Percentiles rank a stretch among this genome's conserved stretches.
Evolutionary conservation across 2,329 filamentous ascomycete species (phyloP).

Genomic region (Penicillium fuscoglaucum): DNA sequence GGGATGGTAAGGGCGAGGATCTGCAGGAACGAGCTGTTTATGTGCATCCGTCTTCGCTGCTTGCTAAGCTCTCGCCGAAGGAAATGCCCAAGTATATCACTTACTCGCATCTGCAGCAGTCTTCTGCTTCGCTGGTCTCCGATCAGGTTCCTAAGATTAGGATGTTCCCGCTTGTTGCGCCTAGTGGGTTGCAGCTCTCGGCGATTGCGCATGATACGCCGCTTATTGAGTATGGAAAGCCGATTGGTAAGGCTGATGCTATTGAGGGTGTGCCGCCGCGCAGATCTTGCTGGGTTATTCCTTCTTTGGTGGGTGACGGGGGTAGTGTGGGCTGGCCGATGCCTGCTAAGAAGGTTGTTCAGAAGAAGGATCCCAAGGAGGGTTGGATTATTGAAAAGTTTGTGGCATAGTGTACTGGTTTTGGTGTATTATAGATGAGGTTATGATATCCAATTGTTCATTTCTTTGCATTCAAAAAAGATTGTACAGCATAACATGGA

Average conservation of each 20-base stretch:
- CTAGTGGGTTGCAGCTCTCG: constrained; percentile 73
- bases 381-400: constrained; percentile 72
- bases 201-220: constrained; percentile 81
- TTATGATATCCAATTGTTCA: constrained; percentile 26
- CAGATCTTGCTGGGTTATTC: constrained; percentile 80
- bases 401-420: constrained; percentile 23
- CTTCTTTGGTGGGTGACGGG: constrained; percentile 69
- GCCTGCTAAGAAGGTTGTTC: constrained; percentile 78
- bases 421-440: constrained; percentile 26
- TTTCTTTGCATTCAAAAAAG: not conserved
- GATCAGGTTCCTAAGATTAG: constrained; percentile 69
- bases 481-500: constrained; percentile 1
- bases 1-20: constrained; percentile 46
- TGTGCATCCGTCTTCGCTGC: constrained; percentile 79
- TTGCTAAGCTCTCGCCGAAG: constrained; percentile 66
- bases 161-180: constrained; percentile 83
- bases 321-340: constrained; percentile 78
- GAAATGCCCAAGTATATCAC: constrained; percentile 86
- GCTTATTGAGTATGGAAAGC: constrained; percentile 81
- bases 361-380: constrained; percentile 69
- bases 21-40: constrained; percentile 70
- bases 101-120: constrained; percentile 80
- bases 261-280: constrained; percentile 49
- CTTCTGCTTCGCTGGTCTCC: constrained; percentile 54
- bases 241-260: constrained; percentile 74